phyloP scores from a whole-genome alignment of 2,329 filamentous ascomycete genomes.

The Claviceps paspali region DNA sequence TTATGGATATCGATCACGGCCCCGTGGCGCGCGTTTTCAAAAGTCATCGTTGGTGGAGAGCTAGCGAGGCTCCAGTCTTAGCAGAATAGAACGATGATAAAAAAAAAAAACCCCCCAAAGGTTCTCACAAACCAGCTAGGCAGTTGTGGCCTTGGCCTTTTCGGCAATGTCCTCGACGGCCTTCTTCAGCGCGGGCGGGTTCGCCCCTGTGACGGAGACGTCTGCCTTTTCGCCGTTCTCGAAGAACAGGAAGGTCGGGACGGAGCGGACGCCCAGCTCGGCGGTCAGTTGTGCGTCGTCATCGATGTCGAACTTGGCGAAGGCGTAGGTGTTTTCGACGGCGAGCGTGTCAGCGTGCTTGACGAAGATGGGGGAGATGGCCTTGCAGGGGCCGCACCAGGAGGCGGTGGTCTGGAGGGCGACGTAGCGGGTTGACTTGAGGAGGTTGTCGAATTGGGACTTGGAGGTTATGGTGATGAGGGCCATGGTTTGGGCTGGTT shows the following conservation, averaged over 20 bases:
- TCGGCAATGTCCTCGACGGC: constrained; percentile 11
- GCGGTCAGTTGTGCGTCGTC: constrained; percentile 32
- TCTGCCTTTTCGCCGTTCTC: constrained; percentile 30
- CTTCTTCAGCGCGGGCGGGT: constrained; percentile 18
- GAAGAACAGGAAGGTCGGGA: constrained; percentile 48
- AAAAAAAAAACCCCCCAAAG: too few species aligned
- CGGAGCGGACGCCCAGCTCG: constrained; percentile 35
- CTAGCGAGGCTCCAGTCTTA: too few species aligned
- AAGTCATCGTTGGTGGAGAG: constrained; percentile 12
- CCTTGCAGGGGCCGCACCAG: constrained; percentile 48
- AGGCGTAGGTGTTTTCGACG: constrained; percentile 29
- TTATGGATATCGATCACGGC: too few species aligned
- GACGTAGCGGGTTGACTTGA: constrained; percentile 33
- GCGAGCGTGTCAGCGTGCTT: constrained; percentile 26
- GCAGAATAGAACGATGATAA: too few species aligned
- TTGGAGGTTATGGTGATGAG: constrained; percentile 24
- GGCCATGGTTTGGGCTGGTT: constrained; percentile 18
- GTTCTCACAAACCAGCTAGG: too few species aligned
- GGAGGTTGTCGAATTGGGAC: constrained; percentile 32
- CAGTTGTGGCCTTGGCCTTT: too few species aligned
- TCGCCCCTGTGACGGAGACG: constrained; percentile 28
- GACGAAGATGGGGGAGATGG: constrained; percentile 38
- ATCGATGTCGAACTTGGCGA: constrained; percentile 47
- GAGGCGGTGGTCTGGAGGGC: constrained; percentile 42
- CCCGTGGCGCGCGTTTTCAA: too few species aligned